Evolutionary conservation across 1,139 yeast species (phyloP), one percentile per base, ranked within the genome.

Genomic region (Yamadazyma taylorii): DNA sequence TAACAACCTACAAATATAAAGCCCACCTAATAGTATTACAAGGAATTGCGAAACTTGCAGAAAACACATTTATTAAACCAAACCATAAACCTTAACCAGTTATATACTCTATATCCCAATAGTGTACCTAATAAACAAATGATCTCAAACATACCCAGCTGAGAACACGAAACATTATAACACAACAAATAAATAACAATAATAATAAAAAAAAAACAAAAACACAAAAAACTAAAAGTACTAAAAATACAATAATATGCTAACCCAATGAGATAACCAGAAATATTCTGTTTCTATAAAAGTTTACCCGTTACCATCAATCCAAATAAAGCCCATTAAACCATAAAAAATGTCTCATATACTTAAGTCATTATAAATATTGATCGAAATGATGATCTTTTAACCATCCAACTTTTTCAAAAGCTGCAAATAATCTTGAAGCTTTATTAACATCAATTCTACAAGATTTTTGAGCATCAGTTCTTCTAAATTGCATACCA

Each of bases 381-480:
- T 75, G 71, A 40, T 63, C 68, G 61, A 90, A 88, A 60, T 81
- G 79, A 30, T 70, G 69, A 61, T 90, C 96, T 22, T 86, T 78
- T 46, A 92, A 78, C 97, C 97, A 92, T 33, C 97, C 97, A 30
- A 87, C 95, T 62, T 83, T 85, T 62, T 92, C 97, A 60, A 81
- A 92, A 22, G 97, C 94, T 22, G 95, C 94, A 70, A 81, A 92
- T 40, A 92, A 69, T 52, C 97, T 75, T 38, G 95, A 84, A 2
- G 97, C 97, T 63, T 92, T 92, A 63, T 92, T 92, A 40, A 92
- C 98, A 63, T 92, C 98, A 46, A 92, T 90, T 50, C 96, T 79
- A 60, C 97, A 90, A 8, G 97, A 96, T 71, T 92, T 90, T 63
- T 92, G 97, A 11, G 97, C 95, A 61, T 92, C 98, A 0, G 97